These are phyloP conservation scores for Solanum chacoense DNA, from an alignment of 305 asterid species.

Conservation along the genomic window DNA sequence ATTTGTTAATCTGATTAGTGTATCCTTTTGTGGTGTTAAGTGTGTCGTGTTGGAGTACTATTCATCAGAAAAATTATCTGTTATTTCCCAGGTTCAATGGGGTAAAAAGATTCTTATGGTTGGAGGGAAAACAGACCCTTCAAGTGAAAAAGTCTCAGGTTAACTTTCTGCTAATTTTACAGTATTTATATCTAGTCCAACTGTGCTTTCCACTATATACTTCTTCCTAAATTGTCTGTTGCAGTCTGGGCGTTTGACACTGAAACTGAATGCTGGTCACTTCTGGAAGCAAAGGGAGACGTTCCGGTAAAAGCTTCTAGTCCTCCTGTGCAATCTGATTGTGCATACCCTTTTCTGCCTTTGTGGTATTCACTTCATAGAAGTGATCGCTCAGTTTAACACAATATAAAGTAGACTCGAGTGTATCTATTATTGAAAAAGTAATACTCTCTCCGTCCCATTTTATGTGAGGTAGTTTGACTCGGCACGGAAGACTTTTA, in stretches of 20 bases:
- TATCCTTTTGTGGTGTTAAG: not conserved
- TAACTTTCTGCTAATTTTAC: slow-evolving; percentile 11
- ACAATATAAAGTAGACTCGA: not conserved
- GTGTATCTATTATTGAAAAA: not conserved
- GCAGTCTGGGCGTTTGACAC: slow-evolving; percentile 95
- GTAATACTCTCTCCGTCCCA: not conserved
- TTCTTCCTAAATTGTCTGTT: slow-evolving; percentile 5
- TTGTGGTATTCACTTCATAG: not conserved
- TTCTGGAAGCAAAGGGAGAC: slow-evolving; percentile 85
- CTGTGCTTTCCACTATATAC: not conserved
- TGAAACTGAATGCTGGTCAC: slow-evolving; percentile 97
- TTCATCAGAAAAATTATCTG: not conserved
- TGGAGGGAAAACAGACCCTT: slow-evolving; percentile 93
- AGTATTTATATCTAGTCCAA: slow-evolving; percentile 2
- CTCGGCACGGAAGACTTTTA: too few species aligned
- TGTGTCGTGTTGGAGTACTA: not conserved
- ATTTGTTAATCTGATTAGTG: not conserved
- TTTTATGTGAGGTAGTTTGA: too few species aligned
- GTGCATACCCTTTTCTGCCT: not conserved
- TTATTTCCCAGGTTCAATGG: slow-evolving; percentile 72
- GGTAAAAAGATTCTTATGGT: slow-evolving; percentile 87
- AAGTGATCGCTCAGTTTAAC: not conserved
- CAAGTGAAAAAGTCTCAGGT: slow-evolving; percentile 83
- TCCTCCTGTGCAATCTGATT: not conserved
- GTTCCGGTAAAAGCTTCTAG: slow-evolving; percentile 56